These are phyloP conservation scores for Calocybe gangraenosa DNA, from an alignment of 768 basidiomycete genomes.

Conservation along the genomic window DNA sequence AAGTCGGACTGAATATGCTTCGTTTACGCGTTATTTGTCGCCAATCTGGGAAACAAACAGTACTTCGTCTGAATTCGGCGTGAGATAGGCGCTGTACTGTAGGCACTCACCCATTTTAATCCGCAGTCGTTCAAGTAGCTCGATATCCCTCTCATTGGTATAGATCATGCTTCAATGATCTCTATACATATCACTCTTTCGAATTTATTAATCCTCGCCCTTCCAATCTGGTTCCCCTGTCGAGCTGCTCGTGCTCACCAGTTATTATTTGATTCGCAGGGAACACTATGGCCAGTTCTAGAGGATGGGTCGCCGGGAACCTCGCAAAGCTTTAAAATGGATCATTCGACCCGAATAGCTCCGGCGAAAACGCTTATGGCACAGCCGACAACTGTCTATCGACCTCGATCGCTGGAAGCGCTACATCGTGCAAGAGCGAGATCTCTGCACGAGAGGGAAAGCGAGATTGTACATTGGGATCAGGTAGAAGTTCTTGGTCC, in stretches of 20 bases:
- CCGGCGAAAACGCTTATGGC: constrained; percentile 32
- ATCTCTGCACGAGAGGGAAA: constrained; percentile 46
- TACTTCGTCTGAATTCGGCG: too few relatives aligned
- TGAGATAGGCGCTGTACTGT: too few relatives aligned
- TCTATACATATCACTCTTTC: neutral
- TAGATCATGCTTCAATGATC: constrained; percentile 17
- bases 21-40: too few relatives aligned
- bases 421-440: constrained; percentile 49
- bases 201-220: neutral
- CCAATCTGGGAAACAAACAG: too few relatives aligned
- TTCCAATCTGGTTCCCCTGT: neutral
- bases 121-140: constrained; percentile 6
- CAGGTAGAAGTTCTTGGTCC: constrained; percentile 63
- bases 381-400: constrained; percentile 53
- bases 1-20: too few relatives aligned
- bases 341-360: neutral
- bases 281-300: constrained; percentile 9
- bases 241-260: constrained; percentile 3
- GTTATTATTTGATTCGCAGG: constrained; percentile 14
- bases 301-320: constrained; percentile 2
- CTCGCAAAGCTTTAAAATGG: constrained; percentile 3
- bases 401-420: constrained; percentile 48
- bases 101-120: too few relatives aligned
- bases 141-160: neutral
- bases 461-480: constrained; percentile 64